Evolutionary conservation across 2,329 filamentous ascomycete species (phyloP).

Genomic region (Lojkania enalia): DNA sequence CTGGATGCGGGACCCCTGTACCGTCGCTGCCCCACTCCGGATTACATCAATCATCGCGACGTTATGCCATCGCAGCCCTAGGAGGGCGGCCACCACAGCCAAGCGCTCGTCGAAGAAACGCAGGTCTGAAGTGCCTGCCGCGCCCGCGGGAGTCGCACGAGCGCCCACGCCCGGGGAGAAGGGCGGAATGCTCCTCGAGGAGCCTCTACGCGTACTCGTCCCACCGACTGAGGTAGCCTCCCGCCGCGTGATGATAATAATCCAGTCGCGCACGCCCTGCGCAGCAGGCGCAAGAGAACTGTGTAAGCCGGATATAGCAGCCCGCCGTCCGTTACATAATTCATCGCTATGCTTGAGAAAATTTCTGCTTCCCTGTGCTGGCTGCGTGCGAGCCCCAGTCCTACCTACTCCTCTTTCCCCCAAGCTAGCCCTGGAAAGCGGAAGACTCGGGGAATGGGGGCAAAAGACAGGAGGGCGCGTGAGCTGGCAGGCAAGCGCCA

Average conservation of each 20-base stretch:
- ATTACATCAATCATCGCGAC: slow-evolving; percentile 1
- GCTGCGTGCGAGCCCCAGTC: too few species aligned
- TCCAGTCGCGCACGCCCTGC: too few species aligned
- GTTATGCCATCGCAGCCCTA: not conserved
- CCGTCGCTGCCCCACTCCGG: too few species aligned
- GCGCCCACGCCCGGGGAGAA: too few species aligned
- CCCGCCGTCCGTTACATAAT: not conserved
- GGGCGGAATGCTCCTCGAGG: not conserved
- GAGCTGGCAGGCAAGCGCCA: slow-evolving; percentile 10
- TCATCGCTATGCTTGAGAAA: not conserved
- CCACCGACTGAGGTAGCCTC: not conserved
- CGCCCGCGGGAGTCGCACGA: not conserved
- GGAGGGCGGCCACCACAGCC: not conserved
- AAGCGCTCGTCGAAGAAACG: not conserved
- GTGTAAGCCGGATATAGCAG: slow-evolving; percentile 1
- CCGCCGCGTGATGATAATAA: not conserved
- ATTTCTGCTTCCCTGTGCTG: too few species aligned
- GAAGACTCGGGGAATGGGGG: too few species aligned
- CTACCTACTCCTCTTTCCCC: too few species aligned
- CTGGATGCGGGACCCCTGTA: not conserved
- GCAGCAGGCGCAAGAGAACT: too few species aligned
- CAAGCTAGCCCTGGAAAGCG: too few species aligned
- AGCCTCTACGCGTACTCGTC: not conserved
- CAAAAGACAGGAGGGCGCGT: slow-evolving; percentile 6
- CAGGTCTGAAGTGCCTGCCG: not conserved